Evolutionary conservation across 768 basidiomycete species (phyloP).

Genomic region (Tulasnella sp.): DNA sequence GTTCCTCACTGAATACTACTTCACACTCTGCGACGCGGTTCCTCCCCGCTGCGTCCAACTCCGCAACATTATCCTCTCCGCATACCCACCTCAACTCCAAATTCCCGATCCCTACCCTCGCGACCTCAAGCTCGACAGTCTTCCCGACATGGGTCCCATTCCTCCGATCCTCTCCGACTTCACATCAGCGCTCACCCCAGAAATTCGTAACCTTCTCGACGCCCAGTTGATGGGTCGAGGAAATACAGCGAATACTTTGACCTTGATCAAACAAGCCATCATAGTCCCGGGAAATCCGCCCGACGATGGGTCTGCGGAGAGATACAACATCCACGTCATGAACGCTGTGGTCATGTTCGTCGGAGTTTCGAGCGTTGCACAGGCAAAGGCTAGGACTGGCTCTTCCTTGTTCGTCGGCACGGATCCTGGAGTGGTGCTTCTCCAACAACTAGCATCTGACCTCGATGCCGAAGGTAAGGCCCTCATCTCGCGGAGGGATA

Average conservation of each 20-base stretch:
- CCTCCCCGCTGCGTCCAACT: conserved; percentile 91
- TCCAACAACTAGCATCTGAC: conserved; percentile 74
- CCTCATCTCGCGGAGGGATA: background rate
- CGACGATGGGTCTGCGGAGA: conserved; percentile 43
- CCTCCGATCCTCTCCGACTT: conserved; percentile 91
- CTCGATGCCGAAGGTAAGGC: conserved; percentile 83
- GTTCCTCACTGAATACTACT: conserved; percentile 94
- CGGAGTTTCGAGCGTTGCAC: conserved; percentile 85
- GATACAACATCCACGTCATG: conserved; percentile 82
- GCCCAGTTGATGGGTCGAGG: conserved; percentile 76
- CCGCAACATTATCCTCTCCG: conserved; percentile 91
- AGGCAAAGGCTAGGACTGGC: conserved; percentile 78
- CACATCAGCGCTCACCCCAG: conserved; percentile 65
- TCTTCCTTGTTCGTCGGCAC: conserved; percentile 70
- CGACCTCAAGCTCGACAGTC: conserved; percentile 60
- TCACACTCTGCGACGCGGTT: conserved; percentile 88
- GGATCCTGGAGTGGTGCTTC: conserved; percentile 75
- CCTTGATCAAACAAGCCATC: conserved; percentile 36
- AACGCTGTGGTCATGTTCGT: conserved; percentile 95
- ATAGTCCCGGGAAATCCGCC: background rate
- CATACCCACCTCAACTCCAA: conserved; percentile 73
- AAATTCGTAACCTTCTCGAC: conserved; percentile 73
- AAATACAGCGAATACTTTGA: conserved; percentile 59
- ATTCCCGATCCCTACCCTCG: conserved; percentile 84
- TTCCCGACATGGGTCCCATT: conserved; percentile 86